A percentile compares a stretch with the other conserved stretches of the same genome.
phyloP scores from a whole-genome alignment of 768 basidiomycete genomes.

The Mycena chlorophos region DNA sequence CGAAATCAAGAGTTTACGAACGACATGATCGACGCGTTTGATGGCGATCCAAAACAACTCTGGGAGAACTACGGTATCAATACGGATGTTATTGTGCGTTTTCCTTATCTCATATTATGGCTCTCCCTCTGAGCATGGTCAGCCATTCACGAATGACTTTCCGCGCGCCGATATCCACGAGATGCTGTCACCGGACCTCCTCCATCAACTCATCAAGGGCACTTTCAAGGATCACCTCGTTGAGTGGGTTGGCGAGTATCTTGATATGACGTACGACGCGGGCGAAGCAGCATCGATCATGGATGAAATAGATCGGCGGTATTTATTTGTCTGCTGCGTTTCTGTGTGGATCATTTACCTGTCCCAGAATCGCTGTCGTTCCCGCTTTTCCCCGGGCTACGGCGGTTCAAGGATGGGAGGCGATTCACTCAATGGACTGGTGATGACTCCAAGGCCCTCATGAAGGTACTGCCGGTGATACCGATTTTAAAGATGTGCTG shows the following conservation, averaged over 20 bases:
- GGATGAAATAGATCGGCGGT: constrained; percentile 37
- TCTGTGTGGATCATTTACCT: neutral
- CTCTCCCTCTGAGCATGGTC: neutral
- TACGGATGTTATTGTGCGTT: constrained; percentile 18
- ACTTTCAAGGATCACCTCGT: constrained; percentile 37
- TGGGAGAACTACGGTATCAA: constrained; percentile 26
- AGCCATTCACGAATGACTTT: constrained; percentile 29
- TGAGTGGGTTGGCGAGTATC: constrained; percentile 30
- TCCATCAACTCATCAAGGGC: constrained; percentile 30
- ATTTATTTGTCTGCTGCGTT: neutral
- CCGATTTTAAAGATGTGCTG: neutral
- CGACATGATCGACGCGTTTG: neutral
- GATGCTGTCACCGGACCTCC: constrained; percentile 28
- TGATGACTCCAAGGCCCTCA: constrained; percentile 30
- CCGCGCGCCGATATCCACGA: constrained; percentile 32
- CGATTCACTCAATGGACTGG: constrained; percentile 30
- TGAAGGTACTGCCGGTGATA: constrained; percentile 23
- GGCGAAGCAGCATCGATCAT: constrained; percentile 27
- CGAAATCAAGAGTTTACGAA: constrained; percentile 15
- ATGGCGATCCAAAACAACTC: neutral
- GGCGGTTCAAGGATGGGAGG: constrained; percentile 22
- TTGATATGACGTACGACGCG: constrained; percentile 14
- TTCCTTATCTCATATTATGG: neutral
- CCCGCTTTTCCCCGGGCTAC: constrained; percentile 21
- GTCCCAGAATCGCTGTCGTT: constrained; percentile 18